Percentiles rank a stretch among this genome's conserved stretches.
Conservation (phyloP, 352 stramenopile genomes). For the Globisporangium canariense region DNA sequence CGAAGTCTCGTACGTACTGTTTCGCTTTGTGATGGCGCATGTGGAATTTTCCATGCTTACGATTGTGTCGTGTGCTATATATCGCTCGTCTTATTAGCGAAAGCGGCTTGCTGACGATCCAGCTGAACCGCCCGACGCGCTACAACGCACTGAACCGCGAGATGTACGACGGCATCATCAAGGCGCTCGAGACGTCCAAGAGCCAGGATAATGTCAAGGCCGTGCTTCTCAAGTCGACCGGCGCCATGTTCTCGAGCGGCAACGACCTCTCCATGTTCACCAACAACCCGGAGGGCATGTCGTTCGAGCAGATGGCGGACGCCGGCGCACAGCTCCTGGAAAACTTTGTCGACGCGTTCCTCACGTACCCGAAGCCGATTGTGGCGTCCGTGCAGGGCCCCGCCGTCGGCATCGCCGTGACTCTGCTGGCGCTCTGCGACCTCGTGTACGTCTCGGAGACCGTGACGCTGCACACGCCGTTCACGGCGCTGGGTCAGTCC, state of each 20-base stretch:
- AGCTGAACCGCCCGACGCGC: conserved; percentile 74
- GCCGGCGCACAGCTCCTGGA: conserved; percentile 53
- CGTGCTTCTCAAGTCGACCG: conserved; percentile 82
- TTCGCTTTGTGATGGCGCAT: background rate
- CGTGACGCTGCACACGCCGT: conserved; percentile 90
- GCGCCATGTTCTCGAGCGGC: conserved; percentile 88
- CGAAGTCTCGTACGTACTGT: conserved; percentile 40
- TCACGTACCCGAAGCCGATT: conserved; percentile 89
- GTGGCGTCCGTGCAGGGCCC: conserved; percentile 89
- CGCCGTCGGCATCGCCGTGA: conserved; percentile 88
- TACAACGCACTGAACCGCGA: conserved; percentile 87
- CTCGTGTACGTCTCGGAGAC: conserved; percentile 86
- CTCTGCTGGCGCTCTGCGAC: conserved; percentile 86
- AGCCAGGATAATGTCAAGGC: conserved; percentile 71
- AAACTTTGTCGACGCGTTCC: conserved; percentile 69
- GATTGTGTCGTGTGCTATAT: background rate
- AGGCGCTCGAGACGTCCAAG: conserved; percentile 61
- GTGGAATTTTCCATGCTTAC: conserved; percentile 2
- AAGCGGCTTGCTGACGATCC: conserved; percentile 62
- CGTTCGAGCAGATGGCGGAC: conserved; percentile 57
- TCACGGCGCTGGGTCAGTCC: conserved; percentile 86
- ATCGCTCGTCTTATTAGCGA: conserved; percentile 22
- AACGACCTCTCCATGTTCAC: conserved; percentile 87
- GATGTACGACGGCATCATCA: conserved; percentile 80
- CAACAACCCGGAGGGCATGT: conserved; percentile 41